phyloP scores from a whole-genome alignment of 1,284 basidiomycete species.

The Heliocybe sulcata region DNA sequence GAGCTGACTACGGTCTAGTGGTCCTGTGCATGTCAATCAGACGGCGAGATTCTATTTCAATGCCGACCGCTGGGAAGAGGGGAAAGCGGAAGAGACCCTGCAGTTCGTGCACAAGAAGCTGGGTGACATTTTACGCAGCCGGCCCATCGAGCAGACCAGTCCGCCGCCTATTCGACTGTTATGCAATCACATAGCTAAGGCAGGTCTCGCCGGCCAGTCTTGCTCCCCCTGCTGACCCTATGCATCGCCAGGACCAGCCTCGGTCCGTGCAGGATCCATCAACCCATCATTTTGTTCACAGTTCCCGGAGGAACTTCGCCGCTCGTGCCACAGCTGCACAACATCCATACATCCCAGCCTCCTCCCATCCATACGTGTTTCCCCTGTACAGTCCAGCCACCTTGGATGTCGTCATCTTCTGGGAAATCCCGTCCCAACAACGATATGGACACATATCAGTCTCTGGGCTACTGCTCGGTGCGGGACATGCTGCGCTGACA shows the following conservation, averaged over 20 bases:
- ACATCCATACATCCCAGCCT: constrained; percentile 58
- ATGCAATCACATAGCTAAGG: constrained; percentile 43
- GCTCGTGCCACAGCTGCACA: constrained; percentile 28
- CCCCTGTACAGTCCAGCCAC: constrained; percentile 72
- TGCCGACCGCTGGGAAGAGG: constrained; percentile 30
- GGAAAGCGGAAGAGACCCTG: constrained; percentile 32
- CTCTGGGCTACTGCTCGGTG: constrained; percentile 58
- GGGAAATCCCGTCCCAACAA: constrained; percentile 53
- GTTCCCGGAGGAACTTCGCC: constrained; percentile 36
- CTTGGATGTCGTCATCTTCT: constrained; percentile 69
- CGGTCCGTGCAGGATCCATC: constrained; percentile 23
- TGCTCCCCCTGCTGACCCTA: constrained; percentile 1
- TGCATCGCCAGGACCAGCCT: constrained; percentile 12
- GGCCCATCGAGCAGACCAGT: constrained; percentile 26
- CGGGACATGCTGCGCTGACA: constrained; percentile 55
- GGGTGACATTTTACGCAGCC: constrained; percentile 45
- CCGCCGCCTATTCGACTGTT: constrained; percentile 52
- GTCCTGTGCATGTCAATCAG: constrained; percentile 41
- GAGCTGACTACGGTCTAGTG: constrained; percentile 23
- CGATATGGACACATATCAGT: constrained; percentile 57
- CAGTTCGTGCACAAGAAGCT: constrained; percentile 49
- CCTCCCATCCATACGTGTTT: constrained; percentile 55
- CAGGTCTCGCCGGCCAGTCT: constrained; percentile 17
- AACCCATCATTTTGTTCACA: constrained; percentile 40
- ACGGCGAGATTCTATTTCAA: constrained; percentile 37